phyloP scores from a whole-genome alignment of 208 protist genomes.

The Trypanosoma scelopori region DNA sequence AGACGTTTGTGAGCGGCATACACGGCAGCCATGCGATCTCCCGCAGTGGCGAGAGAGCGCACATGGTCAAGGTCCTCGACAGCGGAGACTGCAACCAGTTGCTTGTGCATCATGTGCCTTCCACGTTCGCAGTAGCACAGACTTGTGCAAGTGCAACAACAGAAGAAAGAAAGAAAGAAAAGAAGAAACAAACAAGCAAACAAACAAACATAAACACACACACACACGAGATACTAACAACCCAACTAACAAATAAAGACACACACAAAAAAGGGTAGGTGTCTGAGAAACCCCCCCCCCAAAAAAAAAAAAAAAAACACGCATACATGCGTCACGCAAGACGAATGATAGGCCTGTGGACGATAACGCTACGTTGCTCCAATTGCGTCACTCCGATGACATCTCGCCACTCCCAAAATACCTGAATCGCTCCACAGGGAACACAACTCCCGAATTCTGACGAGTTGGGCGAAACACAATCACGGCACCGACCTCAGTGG shows the following conservation, averaged over 20 bases:
- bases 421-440: constrained; percentile 46
- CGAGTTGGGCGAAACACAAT: constrained; percentile 42
- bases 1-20: constrained; percentile 26
- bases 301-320: no score
- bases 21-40: constrained; percentile 16
- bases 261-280: no score
- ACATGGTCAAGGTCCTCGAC: neutral
- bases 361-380: neutral
- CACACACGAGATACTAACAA: no score
- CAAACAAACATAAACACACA: no score
- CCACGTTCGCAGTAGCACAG: neutral
- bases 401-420: constrained; percentile 40
- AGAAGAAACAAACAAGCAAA: neutral
- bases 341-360: no score
- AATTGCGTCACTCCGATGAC: constrained; percentile 7
- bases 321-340: no score
- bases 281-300: no score
- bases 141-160: neutral
- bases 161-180: constrained; percentile 20
- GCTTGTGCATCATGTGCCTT: constrained; percentile 2
- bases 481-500: constrained; percentile 41
- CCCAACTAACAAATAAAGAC: no score
- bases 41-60: constrained; percentile 22
- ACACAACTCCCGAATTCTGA: constrained; percentile 26
- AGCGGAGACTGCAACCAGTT: neutral